Base-by-base conservation (phyloP, 169 alveolate species). In the Eimeria maxima region DNA sequence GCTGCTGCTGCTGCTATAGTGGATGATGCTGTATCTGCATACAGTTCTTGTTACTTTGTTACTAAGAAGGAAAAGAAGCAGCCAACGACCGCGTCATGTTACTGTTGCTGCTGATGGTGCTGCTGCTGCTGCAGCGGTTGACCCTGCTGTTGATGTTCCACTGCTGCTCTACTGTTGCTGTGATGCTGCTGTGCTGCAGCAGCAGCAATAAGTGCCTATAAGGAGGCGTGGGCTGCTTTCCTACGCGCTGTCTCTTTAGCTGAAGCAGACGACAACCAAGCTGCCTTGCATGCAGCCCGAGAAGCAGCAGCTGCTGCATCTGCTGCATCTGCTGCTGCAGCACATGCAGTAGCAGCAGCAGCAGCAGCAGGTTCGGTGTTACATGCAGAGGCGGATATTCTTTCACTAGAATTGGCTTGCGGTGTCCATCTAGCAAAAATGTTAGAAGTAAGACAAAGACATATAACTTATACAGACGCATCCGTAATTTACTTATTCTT, bases 221-320 rank as follows among this genome's bases (percentile, higher is more conserved):
- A 76, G 5, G 94, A 83, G 27, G 91, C 91, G 29, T 83, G 91
- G 91, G 71, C 50, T 24, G 4, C 42, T 7, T 44, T 83, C 55
- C 91, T 83, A 5, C 91, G 60, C 67, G 60, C 91, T n/a, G 53
- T 53, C 33, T 83, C 91, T 20, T 29, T 83, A 29, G 73, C 53
- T 10, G 91, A 53, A 38, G 55, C 55, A 3, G 76, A 55, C 3
- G 55, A 83, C 24, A 50, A 10, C 24, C 57, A 29, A 20, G 74
- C 76, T 11, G 91, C 91, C 71, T n/a, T 83, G 76, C 91, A 83
- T 33, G 91, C 91, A 83, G 91, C 91, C 50, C 71, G 74, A 44
- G 91, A 47, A 27, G 91, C 91, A 83, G 91, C 91, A 53, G 91
- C 91, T 27, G 91, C 89, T 0, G 89, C 91, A 29, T n/a, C 91